Percentiles rank a stretch among this genome's conserved stretches.
Conservation (phyloP, 2,329 filamentous ascomycete genomes). For the Magnaporthiopsis poae region DNA sequence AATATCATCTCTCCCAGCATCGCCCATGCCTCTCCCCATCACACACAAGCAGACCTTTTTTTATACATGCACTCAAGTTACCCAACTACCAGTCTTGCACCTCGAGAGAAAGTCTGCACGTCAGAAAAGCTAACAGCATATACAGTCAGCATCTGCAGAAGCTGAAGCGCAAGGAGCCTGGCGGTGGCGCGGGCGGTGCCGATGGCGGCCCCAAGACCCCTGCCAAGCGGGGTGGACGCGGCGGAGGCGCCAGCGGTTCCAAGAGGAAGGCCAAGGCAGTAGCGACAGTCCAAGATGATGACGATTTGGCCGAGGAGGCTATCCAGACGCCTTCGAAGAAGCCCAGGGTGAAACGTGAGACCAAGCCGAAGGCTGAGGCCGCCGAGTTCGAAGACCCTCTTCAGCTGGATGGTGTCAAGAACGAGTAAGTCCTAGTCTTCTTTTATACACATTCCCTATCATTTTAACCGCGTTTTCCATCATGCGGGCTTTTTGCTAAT, state of each 20-base stretch:
- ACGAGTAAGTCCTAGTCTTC: not conserved
- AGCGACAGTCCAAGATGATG: not conserved
- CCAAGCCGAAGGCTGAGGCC: not conserved
- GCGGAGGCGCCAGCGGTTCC: not conserved
- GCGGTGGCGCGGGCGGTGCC: not conserved
- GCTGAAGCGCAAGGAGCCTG: constrained; percentile 21
- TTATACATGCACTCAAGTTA: no score
- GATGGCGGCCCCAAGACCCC: not conserved
- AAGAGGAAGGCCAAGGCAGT: not conserved
- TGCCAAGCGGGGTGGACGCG: not conserved
- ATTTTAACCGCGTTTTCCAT: no score
- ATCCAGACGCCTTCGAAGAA: constrained; percentile 1
- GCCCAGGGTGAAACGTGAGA: not conserved
- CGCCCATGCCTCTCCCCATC: not conserved
- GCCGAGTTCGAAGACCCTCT: not conserved
- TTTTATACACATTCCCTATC: no score
- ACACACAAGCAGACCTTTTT: not conserved
- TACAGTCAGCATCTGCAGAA: constrained; percentile 27
- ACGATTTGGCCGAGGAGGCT: not conserved
- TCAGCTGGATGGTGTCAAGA: not conserved
- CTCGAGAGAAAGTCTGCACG: not conserved
- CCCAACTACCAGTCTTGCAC: not conserved
- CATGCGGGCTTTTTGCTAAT: no score
- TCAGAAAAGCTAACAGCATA: constrained; percentile 6
- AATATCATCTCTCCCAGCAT: not conserved